Base-by-base conservation (phyloP, 2,329 filamentous ascomycete species). In the Leptographium galeiforme region DNA sequence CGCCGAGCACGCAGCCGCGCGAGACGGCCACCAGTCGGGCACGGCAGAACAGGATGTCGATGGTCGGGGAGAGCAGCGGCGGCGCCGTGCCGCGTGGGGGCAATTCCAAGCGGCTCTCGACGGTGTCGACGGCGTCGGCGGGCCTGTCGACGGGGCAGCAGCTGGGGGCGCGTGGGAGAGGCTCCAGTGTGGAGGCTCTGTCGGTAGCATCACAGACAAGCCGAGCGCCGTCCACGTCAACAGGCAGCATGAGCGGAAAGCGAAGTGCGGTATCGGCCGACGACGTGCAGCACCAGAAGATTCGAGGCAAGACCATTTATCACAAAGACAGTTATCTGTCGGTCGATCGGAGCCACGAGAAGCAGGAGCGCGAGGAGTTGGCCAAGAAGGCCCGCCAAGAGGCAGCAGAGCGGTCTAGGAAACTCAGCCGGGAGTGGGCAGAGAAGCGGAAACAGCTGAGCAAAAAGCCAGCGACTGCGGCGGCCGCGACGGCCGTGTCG, bases 401-500 rank as follows among this genome's bases (percentile, higher is more conserved):
- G 60, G 81, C 81, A 30, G 79, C 81, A 11, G 79, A 84, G 64
- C 72, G 76, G 60, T 79, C 78, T 52, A 72, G 80, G 52, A 70
- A 72, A 62, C 72, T 76, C 55, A 78, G 78, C 58, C 73, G 79
- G 38, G 76, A 81, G 59, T 83, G 80, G 79, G 79, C 79, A 12
- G 78, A 81, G 62, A 60, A 56, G 56, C 59, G 59, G 53, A 59
- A 53, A 53, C 57, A 55, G 18, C 55, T 53, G 30, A 25, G 48
- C 4, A 57, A 56, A 51, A 56, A 56, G 55, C 30, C 25, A 38
- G 8, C 43, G 25, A 25, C 25, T 25, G 16, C 50, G 14, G 25
- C 33, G 11, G 41, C 46, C 19, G 40, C 36, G 18, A 19, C 16
- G n/a, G 25, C 1, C n/a, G 45, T 8, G 16, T 8, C 4, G 33